A percentile compares a stretch with the other conserved stretches of the same genome.
Evolutionary conservation across 768 basidiomycete species (phyloP).

Genomic region (Sporobolomyces phaffii): DNA sequence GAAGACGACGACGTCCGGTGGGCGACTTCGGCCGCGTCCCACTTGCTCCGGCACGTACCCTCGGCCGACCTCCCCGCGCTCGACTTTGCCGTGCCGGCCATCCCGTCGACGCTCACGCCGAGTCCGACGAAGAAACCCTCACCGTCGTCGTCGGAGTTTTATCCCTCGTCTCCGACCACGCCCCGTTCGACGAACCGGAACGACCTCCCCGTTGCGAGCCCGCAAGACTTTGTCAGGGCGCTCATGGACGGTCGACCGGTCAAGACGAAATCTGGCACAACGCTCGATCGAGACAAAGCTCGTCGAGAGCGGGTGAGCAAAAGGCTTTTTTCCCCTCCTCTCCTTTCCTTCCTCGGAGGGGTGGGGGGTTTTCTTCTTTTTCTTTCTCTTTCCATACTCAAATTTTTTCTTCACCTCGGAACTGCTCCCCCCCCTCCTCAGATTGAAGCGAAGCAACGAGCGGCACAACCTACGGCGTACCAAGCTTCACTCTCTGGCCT

Average conservation of each 20-base stretch:
- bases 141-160: neutral
- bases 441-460: slow-evolving; percentile 36
- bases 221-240: slow-evolving; percentile 19
- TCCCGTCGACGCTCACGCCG: slow-evolving; percentile 24
- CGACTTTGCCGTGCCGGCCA: slow-evolving; percentile 15
- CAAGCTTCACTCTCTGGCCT: slow-evolving; percentile 23
- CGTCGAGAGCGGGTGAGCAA: slow-evolving; percentile 18
- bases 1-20: neutral
- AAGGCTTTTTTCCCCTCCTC: no score
- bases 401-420: no score
- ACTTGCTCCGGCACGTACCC: slow-evolving; percentile 11
- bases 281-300: slow-evolving; percentile 12
- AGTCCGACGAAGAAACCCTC: slow-evolving; percentile 1
- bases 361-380: no score
- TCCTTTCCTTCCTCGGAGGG: neutral
- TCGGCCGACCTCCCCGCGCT: slow-evolving; percentile 25
- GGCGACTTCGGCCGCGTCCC: slow-evolving; percentile 4
- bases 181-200: neutral
- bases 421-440: no score
- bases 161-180: neutral
- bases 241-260: slow-evolving; percentile 18
- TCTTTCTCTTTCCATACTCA: no score
- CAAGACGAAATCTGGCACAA: slow-evolving; percentile 3
- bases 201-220: slow-evolving; percentile 11
- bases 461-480: slow-evolving; percentile 20